A percentile compares a stretch with the other conserved stretches of the same genome.
These are phyloP conservation scores for Glycyrrhiza uralensis DNA, from an alignment of 306 rosid species.

Conservation along the genomic window DNA sequence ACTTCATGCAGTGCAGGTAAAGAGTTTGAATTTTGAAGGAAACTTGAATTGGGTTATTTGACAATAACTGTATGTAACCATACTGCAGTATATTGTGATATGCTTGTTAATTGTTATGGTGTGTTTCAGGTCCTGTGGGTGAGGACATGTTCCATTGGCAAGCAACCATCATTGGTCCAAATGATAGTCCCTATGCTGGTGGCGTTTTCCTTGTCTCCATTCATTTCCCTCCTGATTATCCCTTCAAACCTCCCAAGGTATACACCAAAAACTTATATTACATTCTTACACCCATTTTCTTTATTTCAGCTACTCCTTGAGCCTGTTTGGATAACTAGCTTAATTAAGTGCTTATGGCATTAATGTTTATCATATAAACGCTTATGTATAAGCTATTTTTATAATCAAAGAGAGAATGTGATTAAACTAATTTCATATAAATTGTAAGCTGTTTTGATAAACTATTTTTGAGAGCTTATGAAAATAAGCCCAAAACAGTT, in stretches of 20 bases:
- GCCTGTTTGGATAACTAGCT: too few species aligned
- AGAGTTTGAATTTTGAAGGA: neutral
- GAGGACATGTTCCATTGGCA: constrained; percentile 98
- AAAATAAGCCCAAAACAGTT: too few species aligned
- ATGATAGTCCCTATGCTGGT: constrained; percentile 92
- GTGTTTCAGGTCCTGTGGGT: constrained; percentile 73
- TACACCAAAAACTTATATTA: neutral
- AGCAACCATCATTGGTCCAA: constrained; percentile 96
- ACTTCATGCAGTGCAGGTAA: constrained; percentile 98
- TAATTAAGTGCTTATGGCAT: too few species aligned
- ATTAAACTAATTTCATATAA: too few species aligned
- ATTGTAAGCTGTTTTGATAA: too few species aligned
- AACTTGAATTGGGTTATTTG: neutral
- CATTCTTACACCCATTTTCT: neutral
- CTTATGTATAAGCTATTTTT: too few species aligned
- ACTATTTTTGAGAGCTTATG: too few species aligned
- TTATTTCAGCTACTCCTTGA: neutral
- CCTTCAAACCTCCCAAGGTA: constrained; percentile 98
- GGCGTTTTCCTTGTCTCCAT: constrained; percentile 88
- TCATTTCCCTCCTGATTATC: constrained; percentile 95
- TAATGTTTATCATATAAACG: too few species aligned
- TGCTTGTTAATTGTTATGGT: constrained; percentile 13
- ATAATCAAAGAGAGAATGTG: too few species aligned
- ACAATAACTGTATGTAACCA: neutral
- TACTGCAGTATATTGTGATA: neutral